Conservation (phyloP, 2,329 filamentous ascomycete genomes). For the Neofusicoccum parvum region DNA sequence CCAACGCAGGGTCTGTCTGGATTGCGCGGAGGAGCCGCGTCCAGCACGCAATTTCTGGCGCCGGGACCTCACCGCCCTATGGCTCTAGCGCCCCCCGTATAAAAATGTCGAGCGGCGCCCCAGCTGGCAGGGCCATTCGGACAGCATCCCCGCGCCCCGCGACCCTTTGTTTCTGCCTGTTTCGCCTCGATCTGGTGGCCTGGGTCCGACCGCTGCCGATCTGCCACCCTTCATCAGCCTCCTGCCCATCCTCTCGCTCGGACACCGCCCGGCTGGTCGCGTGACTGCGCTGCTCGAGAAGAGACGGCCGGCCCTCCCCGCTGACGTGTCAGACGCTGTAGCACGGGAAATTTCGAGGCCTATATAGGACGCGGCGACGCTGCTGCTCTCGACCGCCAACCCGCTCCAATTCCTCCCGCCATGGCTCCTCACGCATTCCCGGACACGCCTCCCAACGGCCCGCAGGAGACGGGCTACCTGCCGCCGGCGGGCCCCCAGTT, state of each 20-base stretch:
- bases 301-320: not conserved
- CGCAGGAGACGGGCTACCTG: constrained; percentile 17
- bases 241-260: not conserved
- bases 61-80: constrained; percentile 11
- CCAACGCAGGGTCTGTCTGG: not conserved
- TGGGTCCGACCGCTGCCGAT: constrained; percentile 2
- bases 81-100: constrained; percentile 6
- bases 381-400: not conserved
- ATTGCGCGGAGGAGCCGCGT: constrained; percentile 13
- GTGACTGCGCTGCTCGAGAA: constrained; percentile 13
- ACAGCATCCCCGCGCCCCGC: not conserved
- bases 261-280: constrained; percentile 8
- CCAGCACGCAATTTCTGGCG: constrained; percentile 20
- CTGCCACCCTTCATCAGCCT: not conserved
- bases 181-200: not conserved
- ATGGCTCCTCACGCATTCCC: constrained; percentile 22
- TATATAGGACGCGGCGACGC: not conserved
- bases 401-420: not conserved
- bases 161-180: not conserved
- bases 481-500: constrained; percentile 25
- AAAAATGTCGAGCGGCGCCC: not conserved
- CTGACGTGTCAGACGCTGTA: constrained; percentile 18
- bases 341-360: not conserved
- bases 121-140: not conserved
- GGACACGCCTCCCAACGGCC: constrained; percentile 21